Evolutionary conservation across 805 yeast genomes (phyloP), one percentile per base, ranked within the genome.

Genomic region (Priceomyces fermenticarens): DNA sequence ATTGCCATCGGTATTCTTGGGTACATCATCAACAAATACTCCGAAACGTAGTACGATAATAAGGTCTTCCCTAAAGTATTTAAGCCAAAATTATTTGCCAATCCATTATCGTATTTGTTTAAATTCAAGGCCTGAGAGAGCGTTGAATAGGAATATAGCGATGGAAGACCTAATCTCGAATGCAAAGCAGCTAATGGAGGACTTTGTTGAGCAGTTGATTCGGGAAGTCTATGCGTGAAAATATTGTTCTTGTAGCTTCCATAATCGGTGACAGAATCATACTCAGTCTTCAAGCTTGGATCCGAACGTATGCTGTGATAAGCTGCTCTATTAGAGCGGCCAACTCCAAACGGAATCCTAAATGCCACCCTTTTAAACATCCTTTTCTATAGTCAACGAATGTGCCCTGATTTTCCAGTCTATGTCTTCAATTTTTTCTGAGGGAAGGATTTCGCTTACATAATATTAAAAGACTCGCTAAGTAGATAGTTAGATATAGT

Each of bases 1-100:
- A 90, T 83, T 7, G 80, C 76, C 46, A 84, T 75, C 12, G 99
- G 99, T 38, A 93, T 73, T 59, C 99, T 79, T 40, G 99, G 99
- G 60, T 89, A 89, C 49, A 77, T 80, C 38, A 81, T 63, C 52
- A 88, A 67, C 44, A 91, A 69, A 51, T 85, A 68, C 60, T 88
- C 95, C 14, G 85, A 74, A 3, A 81, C 84, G 54, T 87, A 84
- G 61, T 81, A 88, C 10, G 83, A 78, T 45, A 93, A 67, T 36
- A 93, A 66, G 44, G 82, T 80, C 54, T 82, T 80, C 38, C 99
- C 99, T 56, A 91, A 81, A n/a, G 80, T 77, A 43, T 85, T 77
- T 56, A 91, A 73, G 4, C 95, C 93, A 42, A 73, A 73, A 61
- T 93, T 91, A 62, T 86, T 85, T 12, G 81, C 84, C 45, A 72